A percentile compares a stretch with the other conserved stretches of the same genome.
Conservation (phyloP, 768 basidiomycete species). For the Tulasnella sp. region DNA sequence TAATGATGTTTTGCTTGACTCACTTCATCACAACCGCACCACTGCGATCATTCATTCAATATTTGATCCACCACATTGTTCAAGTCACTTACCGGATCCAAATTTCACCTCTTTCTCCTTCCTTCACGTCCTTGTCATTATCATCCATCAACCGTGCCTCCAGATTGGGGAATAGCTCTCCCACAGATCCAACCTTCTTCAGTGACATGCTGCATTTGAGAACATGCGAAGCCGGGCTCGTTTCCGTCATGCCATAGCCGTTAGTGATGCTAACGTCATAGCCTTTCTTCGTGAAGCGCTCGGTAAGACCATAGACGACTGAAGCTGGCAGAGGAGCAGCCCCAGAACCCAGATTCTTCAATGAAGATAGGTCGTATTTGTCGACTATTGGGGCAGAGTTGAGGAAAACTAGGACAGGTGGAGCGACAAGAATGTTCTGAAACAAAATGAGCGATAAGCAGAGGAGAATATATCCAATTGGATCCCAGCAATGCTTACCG, state of each 20-base stretch:
- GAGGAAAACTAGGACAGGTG: conserved; percentile 71
- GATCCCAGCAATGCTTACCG: conserved; percentile 21
- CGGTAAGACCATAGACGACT: too few species aligned
- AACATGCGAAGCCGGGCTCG: conserved; percentile 57
- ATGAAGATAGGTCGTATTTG: conserved; percentile 50
- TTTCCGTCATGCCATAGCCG: conserved; percentile 77
- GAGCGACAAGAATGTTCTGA: conserved; percentile 43
- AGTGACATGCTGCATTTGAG: conserved; percentile 33
- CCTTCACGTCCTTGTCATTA: conserved; percentile 40
- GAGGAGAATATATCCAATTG: background rate
- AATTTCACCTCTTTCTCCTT: conserved; percentile 59
- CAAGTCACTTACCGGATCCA: conserved; percentile 59
- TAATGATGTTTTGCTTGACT: too few species aligned
- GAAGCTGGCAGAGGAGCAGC: conserved; percentile 85
- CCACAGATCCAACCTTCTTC: conserved; percentile 49
- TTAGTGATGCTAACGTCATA: too few species aligned
- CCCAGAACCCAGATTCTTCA: conserved; percentile 50
- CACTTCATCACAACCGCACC: conserved; percentile 53
- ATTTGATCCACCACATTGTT: too few species aligned
- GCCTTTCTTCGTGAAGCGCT: too few species aligned
- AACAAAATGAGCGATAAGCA: background rate
- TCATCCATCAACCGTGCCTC: conserved; percentile 59
- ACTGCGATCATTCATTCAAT: background rate
- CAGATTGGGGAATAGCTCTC: conserved; percentile 58
- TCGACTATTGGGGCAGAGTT: conserved; percentile 43